Evolutionary conservation across 169 alveolate genomes (phyloP).

Genomic region (Eimeria sp.): DNA sequence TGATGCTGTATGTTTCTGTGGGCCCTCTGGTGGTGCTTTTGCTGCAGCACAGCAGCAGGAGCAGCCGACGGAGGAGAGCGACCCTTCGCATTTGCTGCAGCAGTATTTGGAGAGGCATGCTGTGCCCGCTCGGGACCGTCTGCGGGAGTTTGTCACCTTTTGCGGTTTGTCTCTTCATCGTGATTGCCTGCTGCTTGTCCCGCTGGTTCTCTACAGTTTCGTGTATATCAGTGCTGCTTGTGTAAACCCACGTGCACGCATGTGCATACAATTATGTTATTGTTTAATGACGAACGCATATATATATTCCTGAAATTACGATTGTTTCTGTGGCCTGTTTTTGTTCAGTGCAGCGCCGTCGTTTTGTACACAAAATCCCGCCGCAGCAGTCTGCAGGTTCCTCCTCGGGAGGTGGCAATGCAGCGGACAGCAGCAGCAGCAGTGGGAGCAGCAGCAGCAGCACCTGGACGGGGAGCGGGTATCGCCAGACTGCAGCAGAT

Average conservation of each 20-base stretch:
- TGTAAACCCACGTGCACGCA: too few species aligned
- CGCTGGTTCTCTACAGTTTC: too few species aligned
- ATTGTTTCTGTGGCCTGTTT: not conserved
- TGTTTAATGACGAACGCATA: too few species aligned
- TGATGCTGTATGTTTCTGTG: too few species aligned
- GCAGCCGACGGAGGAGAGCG: not conserved
- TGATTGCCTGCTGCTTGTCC: not conserved
- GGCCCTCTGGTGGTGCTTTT: not conserved
- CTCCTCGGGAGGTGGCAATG: not conserved
- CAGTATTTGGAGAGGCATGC: conserved; percentile 20
- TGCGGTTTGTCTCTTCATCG: conserved; percentile 8
- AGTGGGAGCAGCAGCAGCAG: conserved; percentile 36
- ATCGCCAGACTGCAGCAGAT: conserved; percentile 54
- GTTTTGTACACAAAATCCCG: conserved; percentile 35
- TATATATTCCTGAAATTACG: too few species aligned
- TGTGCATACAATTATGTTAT: too few species aligned
- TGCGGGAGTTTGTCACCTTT: conserved; percentile 29
- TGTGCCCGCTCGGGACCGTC: not conserved
- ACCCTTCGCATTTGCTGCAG: conserved; percentile 45
- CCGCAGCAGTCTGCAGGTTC: not conserved
- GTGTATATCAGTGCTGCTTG: too few species aligned
- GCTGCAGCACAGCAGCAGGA: conserved; percentile 6
- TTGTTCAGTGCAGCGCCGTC: conserved; percentile 21
- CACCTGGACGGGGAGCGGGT: conserved; percentile 7
- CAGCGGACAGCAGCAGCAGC: conserved; percentile 45